Evolutionary conservation across 176 grass and related monocot species (phyloP), one percentile per base, ranked within the genome.

Genomic region (Hordeum marinum): DNA sequence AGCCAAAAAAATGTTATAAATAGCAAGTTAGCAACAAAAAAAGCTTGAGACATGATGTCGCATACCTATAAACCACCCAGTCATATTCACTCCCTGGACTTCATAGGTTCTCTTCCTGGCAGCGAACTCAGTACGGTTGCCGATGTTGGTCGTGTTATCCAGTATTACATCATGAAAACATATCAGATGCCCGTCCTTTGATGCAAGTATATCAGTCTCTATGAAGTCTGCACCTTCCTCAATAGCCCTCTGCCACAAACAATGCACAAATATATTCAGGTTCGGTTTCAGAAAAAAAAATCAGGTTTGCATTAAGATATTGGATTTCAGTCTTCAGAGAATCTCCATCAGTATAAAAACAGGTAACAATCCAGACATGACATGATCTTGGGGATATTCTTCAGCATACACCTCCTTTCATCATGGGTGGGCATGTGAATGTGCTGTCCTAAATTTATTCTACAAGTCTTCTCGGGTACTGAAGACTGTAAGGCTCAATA

Each of bases 181-280:
- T 68, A 94, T 83, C 18, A 94, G 42, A 63, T 88, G 77, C 1
- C 94, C 92, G 82, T 97, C 92, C 55, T 94, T 94, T 6, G 87
- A 88, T 3, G 94, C 90, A 59, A 94, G 86, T 54, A 97, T 89
- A 83, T 97, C 94, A 17, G 94, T 82, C 76, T 97, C 94, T 67
- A 94, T 97, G 82, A 97, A 97, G 72, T 97, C 90, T 17, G 94
- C 83, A 80, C 94, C 94, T 88, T 94, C 92, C 61, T 92, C 88
- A 6, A 97, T 92, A 54, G 94, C 90, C 68, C 92, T 97, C 92
- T 97, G 69, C 48, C 80, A 89, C 26, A 82, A 50, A 11, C 37
- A 69, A 82, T 72, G 34, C 23, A 24, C 65, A 80, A 21, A 57
- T 57, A 57, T 57, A 57, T 57, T 52, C 48, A 52, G 48, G 48